A percentile compares a stretch with the other conserved stretches of the same genome.
phyloP scores from a whole-genome alignment of 2,329 filamentous ascomycete species.

The Aspergillus novoparasiticus region DNA sequence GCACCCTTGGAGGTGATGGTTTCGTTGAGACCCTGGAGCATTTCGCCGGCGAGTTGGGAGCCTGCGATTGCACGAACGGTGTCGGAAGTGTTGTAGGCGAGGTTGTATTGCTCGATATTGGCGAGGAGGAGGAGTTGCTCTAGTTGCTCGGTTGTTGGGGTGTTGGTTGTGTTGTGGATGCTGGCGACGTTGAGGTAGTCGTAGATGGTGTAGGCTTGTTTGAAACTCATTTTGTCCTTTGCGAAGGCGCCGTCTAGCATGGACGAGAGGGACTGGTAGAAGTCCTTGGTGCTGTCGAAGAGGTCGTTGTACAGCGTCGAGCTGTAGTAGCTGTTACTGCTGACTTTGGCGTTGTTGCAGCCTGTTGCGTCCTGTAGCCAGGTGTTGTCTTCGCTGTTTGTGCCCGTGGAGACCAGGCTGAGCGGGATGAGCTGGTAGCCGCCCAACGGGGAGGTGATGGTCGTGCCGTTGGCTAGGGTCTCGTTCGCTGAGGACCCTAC shows the following conservation, averaged over 20 bases:
- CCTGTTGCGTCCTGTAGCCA: slow-evolving; percentile 62
- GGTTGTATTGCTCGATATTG: slow-evolving; percentile 74
- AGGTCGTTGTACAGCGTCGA: slow-evolving; percentile 53
- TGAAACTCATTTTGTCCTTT: slow-evolving; percentile 54
- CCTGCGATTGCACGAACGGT: slow-evolving; percentile 51
- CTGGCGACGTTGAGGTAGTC: slow-evolving; percentile 64
- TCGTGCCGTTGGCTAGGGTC: slow-evolving; percentile 70
- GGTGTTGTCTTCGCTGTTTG: slow-evolving; percentile 60
- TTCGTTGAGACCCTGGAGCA: slow-evolving; percentile 48
- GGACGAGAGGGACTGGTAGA: slow-evolving; percentile 57
- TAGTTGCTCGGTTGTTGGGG: slow-evolving; percentile 58
- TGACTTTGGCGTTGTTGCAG: slow-evolving; percentile 58
- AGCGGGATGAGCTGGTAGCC: slow-evolving; percentile 87
- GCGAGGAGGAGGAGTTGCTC: slow-evolving; percentile 69
- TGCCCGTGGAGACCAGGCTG: slow-evolving; percentile 59
- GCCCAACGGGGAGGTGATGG: slow-evolving; percentile 67
- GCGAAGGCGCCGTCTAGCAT: slow-evolving; percentile 57
- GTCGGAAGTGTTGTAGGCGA: slow-evolving; percentile 69
- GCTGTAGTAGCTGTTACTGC: slow-evolving; percentile 62
- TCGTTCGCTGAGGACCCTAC: slow-evolving; percentile 60
- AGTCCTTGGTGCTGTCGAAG: slow-evolving; percentile 52
- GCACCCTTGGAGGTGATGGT: slow-evolving; percentile 38
- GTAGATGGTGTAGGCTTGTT: slow-evolving; percentile 68
- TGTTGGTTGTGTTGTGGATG: slow-evolving; percentile 63
- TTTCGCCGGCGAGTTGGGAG: slow-evolving; percentile 64